Conservation (phyloP, 305 asterid species). For the Fraxinus dipetala region DNA sequence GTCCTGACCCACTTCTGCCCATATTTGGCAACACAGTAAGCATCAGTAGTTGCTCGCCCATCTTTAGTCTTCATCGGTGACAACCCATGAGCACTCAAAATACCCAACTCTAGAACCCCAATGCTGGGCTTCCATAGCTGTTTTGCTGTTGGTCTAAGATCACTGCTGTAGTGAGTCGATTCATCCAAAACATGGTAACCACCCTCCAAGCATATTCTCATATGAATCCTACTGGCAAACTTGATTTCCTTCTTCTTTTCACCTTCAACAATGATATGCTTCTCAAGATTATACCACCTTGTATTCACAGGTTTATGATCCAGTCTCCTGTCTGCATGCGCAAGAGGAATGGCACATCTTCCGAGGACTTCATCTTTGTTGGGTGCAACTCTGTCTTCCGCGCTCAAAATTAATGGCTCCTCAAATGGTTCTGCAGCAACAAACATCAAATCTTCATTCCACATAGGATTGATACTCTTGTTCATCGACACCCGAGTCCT, state of each 20-base stretch:
- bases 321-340: slow-evolving; percentile 45
- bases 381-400: slow-evolving; percentile 56
- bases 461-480: slow-evolving; percentile 45
- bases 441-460: slow-evolving; percentile 74
- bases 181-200: slow-evolving; percentile 83
- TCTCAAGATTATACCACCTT: slow-evolving; percentile 63
- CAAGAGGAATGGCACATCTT: slow-evolving; percentile 44
- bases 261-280: slow-evolving; percentile 34
- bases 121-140: slow-evolving; percentile 72
- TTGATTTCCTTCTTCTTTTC: slow-evolving; percentile 49
- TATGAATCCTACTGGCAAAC: slow-evolving; percentile 62
- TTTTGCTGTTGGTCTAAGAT: slow-evolving; percentile 65
- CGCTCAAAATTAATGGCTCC: slow-evolving; percentile 51
- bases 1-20: slow-evolving; percentile 83
- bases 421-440: slow-evolving; percentile 74
- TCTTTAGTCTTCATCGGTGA: slow-evolving; percentile 70
- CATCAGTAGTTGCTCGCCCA: slow-evolving; percentile 62
- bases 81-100: slow-evolving; percentile 49
- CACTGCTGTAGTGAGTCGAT: slow-evolving; percentile 65
- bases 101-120: slow-evolving; percentile 64
- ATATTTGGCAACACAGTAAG: slow-evolving; percentile 79
- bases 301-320: slow-evolving; percentile 52
- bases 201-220: slow-evolving; percentile 65
- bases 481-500: slow-evolving; percentile 43
- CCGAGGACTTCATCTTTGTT: slow-evolving; percentile 60